A percentile compares a stretch with the other conserved stretches of the same genome.
phyloP scores from a whole-genome alignment of 2,329 filamentous ascomycete species.

The Colletotrichum eleusines region DNA sequence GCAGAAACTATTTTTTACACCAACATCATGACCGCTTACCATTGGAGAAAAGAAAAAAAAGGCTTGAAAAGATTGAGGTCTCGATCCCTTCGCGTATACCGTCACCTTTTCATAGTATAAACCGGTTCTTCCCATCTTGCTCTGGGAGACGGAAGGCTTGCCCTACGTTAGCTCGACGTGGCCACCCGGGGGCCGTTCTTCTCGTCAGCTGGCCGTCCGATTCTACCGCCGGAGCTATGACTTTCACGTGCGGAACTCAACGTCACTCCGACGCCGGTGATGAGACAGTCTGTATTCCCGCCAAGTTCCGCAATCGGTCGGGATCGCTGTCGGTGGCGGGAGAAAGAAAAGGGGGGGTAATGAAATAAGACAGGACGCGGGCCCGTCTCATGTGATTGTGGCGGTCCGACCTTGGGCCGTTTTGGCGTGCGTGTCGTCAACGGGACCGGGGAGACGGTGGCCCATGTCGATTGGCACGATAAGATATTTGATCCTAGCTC shows the following conservation, averaged over 20 bases:
- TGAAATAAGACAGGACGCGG: neutral
- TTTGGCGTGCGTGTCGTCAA: neutral
- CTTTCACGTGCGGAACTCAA: neutral
- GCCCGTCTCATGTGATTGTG: neutral
- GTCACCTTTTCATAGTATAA: no score
- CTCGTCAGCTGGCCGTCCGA: no score
- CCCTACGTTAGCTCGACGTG: no score
- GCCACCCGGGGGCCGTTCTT: no score
- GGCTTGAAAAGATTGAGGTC: no score
- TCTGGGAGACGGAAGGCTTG: no score
- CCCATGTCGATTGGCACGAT: neutral
- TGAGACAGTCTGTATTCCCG: neutral
- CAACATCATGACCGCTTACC: no score
- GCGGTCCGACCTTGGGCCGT: neutral
- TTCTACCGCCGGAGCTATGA: neutral
- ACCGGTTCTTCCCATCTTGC: no score
- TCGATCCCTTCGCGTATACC: no score
- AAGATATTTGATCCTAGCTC: neutral
- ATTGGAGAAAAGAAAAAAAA: no score
- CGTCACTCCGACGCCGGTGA: neutral
- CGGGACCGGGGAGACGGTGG: neutral
- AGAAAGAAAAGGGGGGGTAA: neutral
- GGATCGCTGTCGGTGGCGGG: neutral
- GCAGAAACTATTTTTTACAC: no score
- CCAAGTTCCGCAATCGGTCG: conserved; percentile 3